Base-by-base conservation (phyloP, 1,284 basidiomycete species). In the Porodaedalea pini region DNA sequence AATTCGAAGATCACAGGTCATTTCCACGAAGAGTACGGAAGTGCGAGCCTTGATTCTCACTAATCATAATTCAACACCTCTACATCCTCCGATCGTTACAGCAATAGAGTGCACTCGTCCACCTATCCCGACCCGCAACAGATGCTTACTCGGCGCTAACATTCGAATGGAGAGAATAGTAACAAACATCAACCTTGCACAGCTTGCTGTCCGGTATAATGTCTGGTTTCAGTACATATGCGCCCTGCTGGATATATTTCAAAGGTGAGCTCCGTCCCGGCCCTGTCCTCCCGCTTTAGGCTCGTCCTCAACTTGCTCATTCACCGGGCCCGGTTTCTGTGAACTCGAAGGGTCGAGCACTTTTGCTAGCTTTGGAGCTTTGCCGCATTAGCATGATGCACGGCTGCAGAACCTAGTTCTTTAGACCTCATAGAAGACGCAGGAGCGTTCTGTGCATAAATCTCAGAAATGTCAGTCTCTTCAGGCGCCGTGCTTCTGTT, bases 21-120 rank as follows among this genome's bases (percentile, higher is more conserved):
- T 39, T 51, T 49, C 55, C 29, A 40, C 56, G 56, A 37, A 44
- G 49, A 57, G 40, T 27, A 45, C 56, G 56, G 56, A 45, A 15
- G 23, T 44, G 49, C 49, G 39, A 51, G 31, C 37, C 27, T 41
- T 32, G 40, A 54, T 44, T 44, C 25, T 29, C 25, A 13, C 48
- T 47, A 56, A 39, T 50, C 54, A 50, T 29, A 43, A 11, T 25
- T 13, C 32, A 49, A 31, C 21, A 19, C 36, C 21, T 48, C 37
- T 50, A 55, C 34, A 55, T 48, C 37, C 29, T 44, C 51, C 51
- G 50, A 29, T 23, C 39, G 2, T 40, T 25, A 17, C 37, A 25
- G 44, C 2, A 45, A 45, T 45, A 29, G 25, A 45, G 27, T 45
- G 11, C 2, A 23, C 25, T 34, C 13, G 13, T 34, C 2, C 44